Evolutionary conservation across 1,284 basidiomycete genomes (phyloP).

Genomic region (Cryptococcus hybrid): DNA sequence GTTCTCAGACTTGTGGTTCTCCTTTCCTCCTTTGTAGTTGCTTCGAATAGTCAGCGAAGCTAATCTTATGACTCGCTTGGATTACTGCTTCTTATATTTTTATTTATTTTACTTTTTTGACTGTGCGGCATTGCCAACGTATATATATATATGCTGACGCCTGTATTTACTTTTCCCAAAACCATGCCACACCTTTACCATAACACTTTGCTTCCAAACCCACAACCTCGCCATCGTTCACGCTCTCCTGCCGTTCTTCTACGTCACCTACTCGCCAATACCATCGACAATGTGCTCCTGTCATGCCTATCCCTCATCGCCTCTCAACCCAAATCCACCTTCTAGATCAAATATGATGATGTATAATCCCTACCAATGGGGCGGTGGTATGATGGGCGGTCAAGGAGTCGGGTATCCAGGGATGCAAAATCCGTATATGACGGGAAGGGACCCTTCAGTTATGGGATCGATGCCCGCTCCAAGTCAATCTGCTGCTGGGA

Average conservation of each 20-base stretch:
- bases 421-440: too few species aligned
- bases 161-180: background rate
- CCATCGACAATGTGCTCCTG: background rate
- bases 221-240: background rate
- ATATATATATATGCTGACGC: background rate
- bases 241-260: background rate
- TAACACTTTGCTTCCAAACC: background rate
- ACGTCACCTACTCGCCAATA: slow-evolving; percentile 1
- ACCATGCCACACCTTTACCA: background rate
- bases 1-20: background rate
- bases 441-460: too few species aligned
- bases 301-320: slow-evolving; percentile 1
- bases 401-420: background rate
- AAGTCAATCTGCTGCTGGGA: background rate
- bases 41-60: background rate
- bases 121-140: background rate
- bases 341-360: slow-evolving; percentile 14
- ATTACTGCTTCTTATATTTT: background rate
- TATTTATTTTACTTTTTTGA: background rate
- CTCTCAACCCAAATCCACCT: slow-evolving; percentile 3
- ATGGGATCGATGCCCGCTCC: background rate
- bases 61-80: background rate
- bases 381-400: slow-evolving; percentile 2
- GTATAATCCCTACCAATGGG: slow-evolving; percentile 18
- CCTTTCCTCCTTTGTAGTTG: background rate